Evolutionary conservation across 2,329 filamentous ascomycete species (phyloP), one percentile per base, ranked within the genome.

Genomic region (Fusarium caatingaense): DNA sequence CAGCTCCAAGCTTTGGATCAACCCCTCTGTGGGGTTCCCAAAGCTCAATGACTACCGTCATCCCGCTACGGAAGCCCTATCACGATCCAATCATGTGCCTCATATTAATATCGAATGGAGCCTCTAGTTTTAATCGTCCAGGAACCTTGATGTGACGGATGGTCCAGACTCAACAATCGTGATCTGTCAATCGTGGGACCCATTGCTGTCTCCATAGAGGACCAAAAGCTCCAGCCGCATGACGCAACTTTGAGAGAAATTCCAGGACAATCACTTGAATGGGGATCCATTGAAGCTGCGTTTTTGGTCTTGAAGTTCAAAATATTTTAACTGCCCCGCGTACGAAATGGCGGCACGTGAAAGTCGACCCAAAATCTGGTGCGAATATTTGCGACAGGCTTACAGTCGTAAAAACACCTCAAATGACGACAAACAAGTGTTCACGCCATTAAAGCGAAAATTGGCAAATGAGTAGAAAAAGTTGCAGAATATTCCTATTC

Each of bases 1-100:
- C 51, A 56, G 51, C 53, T 67, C 28, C 47, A 48, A 58, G 32
- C 53, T 67, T 23, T 20, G 32, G 7, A 28, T 51, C 44, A 40
- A 68, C 59, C 72, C 71, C 72, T 63, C 73, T 66, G 68, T 67
- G 72, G 71, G 69, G 65, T 60, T 63, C 15, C 15, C 49, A 60
- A 65, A 58, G 56, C 32, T 45, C 42, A 42, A 53, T 50, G 48
- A 59, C 60, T 58, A 55, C 60, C 63, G 60, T 65, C 66, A 66
- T 71, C 55, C 62, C 62, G 56, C 40, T 63, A 44, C 37, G 34
- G 57, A 30, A 49, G 37, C n/a, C 60, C 66, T 53, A 16, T 27
- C n/a, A 56, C 44, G 54, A 56, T 47, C 73, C 73, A 75, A 75
- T 74, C 53, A 69, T 32, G 27, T 57, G 37, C 28, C 53, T 62